Conservation (phyloP, 2,329 filamentous ascomycete genomes). For the Aspergillus pseudotamarii region DNA sequence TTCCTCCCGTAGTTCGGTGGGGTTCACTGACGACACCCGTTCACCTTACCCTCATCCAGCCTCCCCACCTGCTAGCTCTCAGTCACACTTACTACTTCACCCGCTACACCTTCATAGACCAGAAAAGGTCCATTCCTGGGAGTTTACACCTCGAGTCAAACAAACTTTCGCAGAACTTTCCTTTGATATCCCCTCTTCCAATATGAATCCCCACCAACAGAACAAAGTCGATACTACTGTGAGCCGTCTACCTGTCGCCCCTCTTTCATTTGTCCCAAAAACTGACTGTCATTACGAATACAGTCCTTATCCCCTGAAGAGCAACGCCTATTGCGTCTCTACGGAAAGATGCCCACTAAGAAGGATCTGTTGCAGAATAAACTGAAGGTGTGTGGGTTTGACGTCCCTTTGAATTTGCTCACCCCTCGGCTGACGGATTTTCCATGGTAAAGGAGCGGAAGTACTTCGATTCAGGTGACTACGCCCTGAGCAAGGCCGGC, state of each 20-base stretch:
- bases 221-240: constrained; percentile 98
- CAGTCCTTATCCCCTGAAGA: constrained; percentile 93
- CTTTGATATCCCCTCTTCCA: constrained; percentile 27
- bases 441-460: constrained; percentile 73
- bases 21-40: constrained; percentile 14
- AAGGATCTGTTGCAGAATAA: constrained; percentile 98
- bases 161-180: background rate
- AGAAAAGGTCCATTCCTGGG: background rate
- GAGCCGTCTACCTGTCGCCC: constrained; percentile 47
- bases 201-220: constrained; percentile 95
- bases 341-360: constrained; percentile 95
- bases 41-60: background rate
- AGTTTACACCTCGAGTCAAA: background rate
- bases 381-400: constrained; percentile 65
- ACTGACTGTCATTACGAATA: constrained; percentile 15
- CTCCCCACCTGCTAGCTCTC: background rate
- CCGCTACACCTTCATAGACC: background rate
- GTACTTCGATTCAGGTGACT: constrained; percentile 97
- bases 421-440: background rate
- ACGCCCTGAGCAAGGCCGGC: constrained; percentile 94
- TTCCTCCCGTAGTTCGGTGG: constrained; percentile 3
- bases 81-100: background rate
- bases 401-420: background rate
- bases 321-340: constrained; percentile 93
- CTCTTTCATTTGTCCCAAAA: background rate